Evolutionary conservation across 805 yeast genomes (phyloP).

Genomic region (Scheffersomyces stipitis): DNA sequence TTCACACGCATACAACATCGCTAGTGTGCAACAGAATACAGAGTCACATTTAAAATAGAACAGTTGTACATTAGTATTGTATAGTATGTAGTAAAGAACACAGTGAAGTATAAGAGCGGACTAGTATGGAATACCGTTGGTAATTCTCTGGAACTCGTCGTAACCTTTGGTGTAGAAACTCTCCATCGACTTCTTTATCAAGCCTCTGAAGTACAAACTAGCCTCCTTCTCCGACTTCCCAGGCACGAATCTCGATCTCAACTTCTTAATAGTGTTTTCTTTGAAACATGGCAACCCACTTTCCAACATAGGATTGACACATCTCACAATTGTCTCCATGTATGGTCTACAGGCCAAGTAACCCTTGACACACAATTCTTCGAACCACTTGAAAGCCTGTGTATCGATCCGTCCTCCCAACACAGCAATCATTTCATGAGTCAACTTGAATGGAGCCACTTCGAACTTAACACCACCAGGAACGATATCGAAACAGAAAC

Average conservation of each 20-base stretch:
- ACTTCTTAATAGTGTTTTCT: conserved; percentile 76
- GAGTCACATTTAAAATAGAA: too few species aligned
- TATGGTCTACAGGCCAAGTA: conserved; percentile 86
- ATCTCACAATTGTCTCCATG: conserved; percentile 78
- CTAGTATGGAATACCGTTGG: conserved; percentile 95
- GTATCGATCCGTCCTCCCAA: conserved; percentile 89
- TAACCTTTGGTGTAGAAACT: conserved; percentile 90
- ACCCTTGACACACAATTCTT: conserved; percentile 91
- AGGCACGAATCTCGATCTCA: conserved; percentile 78
- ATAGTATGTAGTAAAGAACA: not conserved
- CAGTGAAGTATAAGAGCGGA: not conserved
- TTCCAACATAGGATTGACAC: conserved; percentile 90
- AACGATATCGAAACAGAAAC: conserved; percentile 96
- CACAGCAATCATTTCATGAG: conserved; percentile 93
- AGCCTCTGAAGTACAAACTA: conserved; percentile 67
- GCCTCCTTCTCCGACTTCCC: conserved; percentile 83
- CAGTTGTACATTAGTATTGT: too few species aligned
- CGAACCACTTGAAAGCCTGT: conserved; percentile 90
- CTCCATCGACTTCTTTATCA: conserved; percentile 81
- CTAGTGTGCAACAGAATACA: too few species aligned
- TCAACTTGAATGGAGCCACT: conserved; percentile 95
- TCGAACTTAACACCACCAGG: conserved; percentile 99
- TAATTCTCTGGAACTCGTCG: conserved; percentile 94
- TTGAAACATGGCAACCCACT: conserved; percentile 97
- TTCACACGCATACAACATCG: too few species aligned